Percentiles rank a stretch among this genome's conserved stretches.
phyloP scores from a whole-genome alignment of 805 yeast species.

The Debaryomyces prosopidis region DNA sequence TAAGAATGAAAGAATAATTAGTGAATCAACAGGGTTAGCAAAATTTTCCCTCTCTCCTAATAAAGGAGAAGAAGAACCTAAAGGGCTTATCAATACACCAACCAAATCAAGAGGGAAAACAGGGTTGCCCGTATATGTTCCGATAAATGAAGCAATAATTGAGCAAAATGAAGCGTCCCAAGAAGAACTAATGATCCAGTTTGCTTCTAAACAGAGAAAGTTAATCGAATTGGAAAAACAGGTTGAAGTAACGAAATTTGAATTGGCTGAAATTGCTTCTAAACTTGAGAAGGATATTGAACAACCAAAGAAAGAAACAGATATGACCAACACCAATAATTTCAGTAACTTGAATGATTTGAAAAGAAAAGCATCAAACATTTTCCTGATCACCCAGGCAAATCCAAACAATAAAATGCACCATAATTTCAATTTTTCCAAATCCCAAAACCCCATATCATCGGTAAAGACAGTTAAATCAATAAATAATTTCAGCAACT shows the following conservation, averaged over 20 bases:
- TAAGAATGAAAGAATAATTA: constrained; percentile 33
- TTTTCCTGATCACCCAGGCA: constrained; percentile 9
- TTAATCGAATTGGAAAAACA: constrained; percentile 50
- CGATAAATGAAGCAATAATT: constrained; percentile 19
- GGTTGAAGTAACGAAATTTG: constrained; percentile 30
- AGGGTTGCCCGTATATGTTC: constrained; percentile 38
- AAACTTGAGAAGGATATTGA: constrained; percentile 15
- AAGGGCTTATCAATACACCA: neutral
- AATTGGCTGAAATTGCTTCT: constrained; percentile 32
- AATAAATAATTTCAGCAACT: constrained; percentile 8
- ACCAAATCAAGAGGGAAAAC: constrained; percentile 8
- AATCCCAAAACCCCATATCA: constrained; percentile 6
- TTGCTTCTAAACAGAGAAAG: constrained; percentile 55
- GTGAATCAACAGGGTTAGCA: constrained; percentile 53
- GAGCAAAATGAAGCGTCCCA: constrained; percentile 6
- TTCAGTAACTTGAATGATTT: constrained; percentile 11
- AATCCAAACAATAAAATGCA: neutral
- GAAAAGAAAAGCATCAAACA: constrained; percentile 21
- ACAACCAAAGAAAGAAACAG: constrained; percentile 1
- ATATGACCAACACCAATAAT: neutral
- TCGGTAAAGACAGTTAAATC: neutral
- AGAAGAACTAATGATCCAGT: constrained; percentile 18
- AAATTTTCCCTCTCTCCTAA: constrained; percentile 37
- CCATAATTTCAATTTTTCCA: neutral
- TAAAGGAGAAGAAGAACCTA: neutral